Percentiles rank a stretch among this genome's conserved stretches.
Evolutionary conservation across 768 basidiomycete genomes (phyloP).

Genomic region (Sistotremastrum niveocremeum): DNA sequence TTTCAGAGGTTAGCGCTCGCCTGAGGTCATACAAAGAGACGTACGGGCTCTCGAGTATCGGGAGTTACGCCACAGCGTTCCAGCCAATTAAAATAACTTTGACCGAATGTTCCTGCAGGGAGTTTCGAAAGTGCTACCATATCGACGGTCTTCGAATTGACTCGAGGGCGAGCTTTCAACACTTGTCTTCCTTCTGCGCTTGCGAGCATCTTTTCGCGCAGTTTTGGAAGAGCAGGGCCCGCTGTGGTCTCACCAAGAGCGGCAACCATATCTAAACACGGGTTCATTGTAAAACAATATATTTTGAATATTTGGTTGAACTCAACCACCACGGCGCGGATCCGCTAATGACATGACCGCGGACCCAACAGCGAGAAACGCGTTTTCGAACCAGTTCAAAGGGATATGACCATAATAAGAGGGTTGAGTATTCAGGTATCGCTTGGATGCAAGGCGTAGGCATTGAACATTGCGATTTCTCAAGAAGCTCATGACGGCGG

Average conservation of each 20-base stretch:
- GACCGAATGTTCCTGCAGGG: slow-evolving; percentile 73
- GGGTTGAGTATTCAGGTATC: slow-evolving; percentile 17
- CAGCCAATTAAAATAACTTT: slow-evolving; percentile 83
- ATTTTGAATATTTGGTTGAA: neutral
- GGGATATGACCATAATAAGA: slow-evolving; percentile 74
- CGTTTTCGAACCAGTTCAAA: slow-evolving; percentile 69
- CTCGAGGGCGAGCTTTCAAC: slow-evolving; percentile 68
- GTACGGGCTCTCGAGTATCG: slow-evolving; percentile 82
- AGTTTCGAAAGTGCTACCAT: slow-evolving; percentile 50
- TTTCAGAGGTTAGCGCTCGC: neutral
- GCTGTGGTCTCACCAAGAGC: slow-evolving; percentile 90
- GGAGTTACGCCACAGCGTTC: slow-evolving; percentile 80
- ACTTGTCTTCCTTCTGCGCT: slow-evolving; percentile 76
- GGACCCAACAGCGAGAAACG: slow-evolving; percentile 74
- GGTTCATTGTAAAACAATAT: neutral
- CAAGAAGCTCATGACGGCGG: no score
- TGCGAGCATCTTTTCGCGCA: slow-evolving; percentile 66
- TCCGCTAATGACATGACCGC: slow-evolving; percentile 71
- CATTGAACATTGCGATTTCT: no score
- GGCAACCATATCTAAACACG: slow-evolving; percentile 68
- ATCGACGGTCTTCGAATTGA: slow-evolving; percentile 66
- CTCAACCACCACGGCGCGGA: slow-evolving; percentile 73
- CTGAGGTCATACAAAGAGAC: slow-evolving; percentile 11
- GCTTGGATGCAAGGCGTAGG: neutral
- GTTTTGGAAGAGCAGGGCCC: slow-evolving; percentile 55